Evolutionary conservation across 768 basidiomycete species (phyloP).

Genomic region (Phanerochaete carnosa): DNA sequence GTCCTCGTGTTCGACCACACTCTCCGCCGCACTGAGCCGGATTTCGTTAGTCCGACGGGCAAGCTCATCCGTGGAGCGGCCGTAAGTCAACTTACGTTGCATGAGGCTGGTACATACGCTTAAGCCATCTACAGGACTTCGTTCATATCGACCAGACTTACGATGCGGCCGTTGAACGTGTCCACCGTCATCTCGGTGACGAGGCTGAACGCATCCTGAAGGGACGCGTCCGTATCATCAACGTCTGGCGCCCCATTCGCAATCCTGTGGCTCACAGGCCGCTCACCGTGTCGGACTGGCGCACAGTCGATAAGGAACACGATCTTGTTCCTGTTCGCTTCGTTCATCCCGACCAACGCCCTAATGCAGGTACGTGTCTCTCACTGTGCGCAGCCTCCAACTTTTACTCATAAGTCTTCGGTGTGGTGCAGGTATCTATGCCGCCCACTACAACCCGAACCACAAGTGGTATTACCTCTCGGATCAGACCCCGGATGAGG

Average conservation of each 20-base stretch:
- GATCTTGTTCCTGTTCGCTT: slow-evolving; percentile 39
- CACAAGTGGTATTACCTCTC: slow-evolving; percentile 40
- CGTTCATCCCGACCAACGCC: slow-evolving; percentile 33
- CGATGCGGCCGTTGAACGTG: slow-evolving; percentile 32
- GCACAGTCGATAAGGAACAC: slow-evolving; percentile 28
- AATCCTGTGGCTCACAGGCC: slow-evolving; percentile 38
- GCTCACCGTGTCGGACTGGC: slow-evolving; percentile 40
- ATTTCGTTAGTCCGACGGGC: slow-evolving; percentile 4
- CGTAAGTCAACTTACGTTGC: slow-evolving; percentile 20
- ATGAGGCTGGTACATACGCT: not conserved
- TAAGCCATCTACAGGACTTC: slow-evolving; percentile 24
- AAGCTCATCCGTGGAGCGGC: slow-evolving; percentile 28
- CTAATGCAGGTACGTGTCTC: slow-evolving; percentile 26
- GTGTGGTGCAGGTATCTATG: slow-evolving; percentile 27
- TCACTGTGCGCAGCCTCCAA: no score
- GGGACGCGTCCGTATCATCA: slow-evolving; percentile 41
- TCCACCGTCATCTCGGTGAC: slow-evolving; percentile 34
- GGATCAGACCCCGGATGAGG: slow-evolving; percentile 39
- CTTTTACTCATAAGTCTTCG: no score
- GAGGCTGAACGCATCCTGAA: slow-evolving; percentile 42
- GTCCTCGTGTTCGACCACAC: slow-evolving; percentile 46
- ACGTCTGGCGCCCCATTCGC: slow-evolving; percentile 44
- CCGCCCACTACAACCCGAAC: slow-evolving; percentile 32
- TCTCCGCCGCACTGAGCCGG: slow-evolving; percentile 25
- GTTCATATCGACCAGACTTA: slow-evolving; percentile 47